Evolutionary conservation across 2,329 filamentous ascomycete genomes (phyloP).

Genomic region (Aspergillus pseudoglaucus): DNA sequence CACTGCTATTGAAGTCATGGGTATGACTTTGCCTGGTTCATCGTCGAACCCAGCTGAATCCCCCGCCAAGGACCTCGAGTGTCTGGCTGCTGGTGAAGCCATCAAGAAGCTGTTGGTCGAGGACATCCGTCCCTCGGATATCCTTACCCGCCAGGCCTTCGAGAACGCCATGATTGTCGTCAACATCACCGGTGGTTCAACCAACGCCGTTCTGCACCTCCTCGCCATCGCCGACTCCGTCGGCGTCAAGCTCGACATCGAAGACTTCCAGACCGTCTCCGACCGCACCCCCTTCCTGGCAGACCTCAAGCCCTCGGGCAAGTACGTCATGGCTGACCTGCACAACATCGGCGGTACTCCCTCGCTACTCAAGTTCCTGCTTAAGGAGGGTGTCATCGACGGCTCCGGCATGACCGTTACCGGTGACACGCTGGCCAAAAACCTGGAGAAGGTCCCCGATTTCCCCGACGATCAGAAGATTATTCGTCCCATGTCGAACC

Average conservation of each 20-base stretch:
- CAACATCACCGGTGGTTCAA: conserved; percentile 76
- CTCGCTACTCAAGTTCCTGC: conserved; percentile 51
- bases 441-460: conserved; percentile 52
- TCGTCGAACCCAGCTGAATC: conserved; percentile 74
- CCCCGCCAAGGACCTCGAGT: conserved; percentile 65
- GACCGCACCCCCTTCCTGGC: conserved; percentile 74
- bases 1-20: conserved; percentile 61
- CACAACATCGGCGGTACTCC: conserved; percentile 53
- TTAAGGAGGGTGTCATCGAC: conserved; percentile 53
- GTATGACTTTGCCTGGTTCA: conserved; percentile 74
- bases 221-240: conserved; percentile 79
- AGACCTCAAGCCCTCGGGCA: conserved; percentile 71
- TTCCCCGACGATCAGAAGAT: conserved; percentile 65
- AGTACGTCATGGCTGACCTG: conserved; percentile 56
- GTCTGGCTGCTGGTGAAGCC: conserved; percentile 62
- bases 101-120: conserved; percentile 69
- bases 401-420: conserved; percentile 57
- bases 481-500: conserved; percentile 60
- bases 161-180: conserved; percentile 80
- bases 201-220: conserved; percentile 77
- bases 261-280: conserved; percentile 78
- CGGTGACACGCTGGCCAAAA: conserved; percentile 53
- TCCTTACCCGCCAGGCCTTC: conserved; percentile 72
- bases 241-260: conserved; percentile 73
- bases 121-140: conserved; percentile 70